Evolutionary conservation across 176 grass and related monocot species (phyloP), one percentile per base, ranked within the genome.

Genomic region (Eragrostis curvula): DNA sequence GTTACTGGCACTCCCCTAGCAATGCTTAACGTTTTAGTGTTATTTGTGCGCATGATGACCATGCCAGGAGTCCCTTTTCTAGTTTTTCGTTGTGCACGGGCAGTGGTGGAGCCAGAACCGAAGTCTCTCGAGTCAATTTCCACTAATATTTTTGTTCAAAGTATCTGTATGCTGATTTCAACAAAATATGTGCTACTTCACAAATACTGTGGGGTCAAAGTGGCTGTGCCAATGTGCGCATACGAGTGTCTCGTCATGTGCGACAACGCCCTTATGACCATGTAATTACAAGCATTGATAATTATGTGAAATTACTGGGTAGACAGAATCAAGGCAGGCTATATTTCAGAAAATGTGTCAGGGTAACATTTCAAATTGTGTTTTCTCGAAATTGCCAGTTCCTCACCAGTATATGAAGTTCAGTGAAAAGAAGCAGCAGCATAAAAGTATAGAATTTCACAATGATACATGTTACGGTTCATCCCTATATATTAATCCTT

Each of bases 71-170:
- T 62, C 43, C 45, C 2, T 74, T 80, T 66, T 73, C 21, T 74
- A n/a, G 59, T 78, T 58, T 80, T 81, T 9, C 41, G 40, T 45
- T 29, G 56, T 21, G 43, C 67, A 79, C 44, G 47, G 30, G n/a
- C 25, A 79, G 9, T 78, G 59, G 76, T 79, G 75, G 60, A 78
- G 42, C 43, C 75, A 78, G 16, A 78, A 49, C 59, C 60, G 15
- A 50, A 78, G 17, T 10, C 28, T 79, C 25, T 65, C 21, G 7
- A 6, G 11, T 6, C 44, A 36, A 64, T 25, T 25, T 45, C 3
- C 14, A 32, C 16, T 32, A 46, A 8, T 65, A 36, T 21, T 78
- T 78, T 30, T 15, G 11, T 49, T 6, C 0, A 65, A 13, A 48
- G 21, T n/a, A 36, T 65, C 46, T 65, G 43, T 66, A 23, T 36